A percentile compares a stretch with the other conserved stretches of the same genome.
Conservation (phyloP, 2,329 filamentous ascomycete genomes). For the Penicillium sp. region DNA sequence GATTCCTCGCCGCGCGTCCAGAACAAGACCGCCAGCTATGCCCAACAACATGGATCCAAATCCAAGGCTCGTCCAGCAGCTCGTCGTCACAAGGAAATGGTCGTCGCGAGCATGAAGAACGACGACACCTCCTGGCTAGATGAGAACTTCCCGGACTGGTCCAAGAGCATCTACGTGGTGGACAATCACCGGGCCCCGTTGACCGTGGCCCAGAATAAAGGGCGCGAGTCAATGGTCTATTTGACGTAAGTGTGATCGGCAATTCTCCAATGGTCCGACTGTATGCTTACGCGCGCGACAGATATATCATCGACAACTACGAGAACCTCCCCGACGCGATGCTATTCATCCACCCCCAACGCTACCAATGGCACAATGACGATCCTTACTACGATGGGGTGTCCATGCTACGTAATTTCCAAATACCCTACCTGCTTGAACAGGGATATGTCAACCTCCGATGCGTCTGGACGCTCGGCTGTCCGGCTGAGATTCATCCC, state of each 20-base stretch:
- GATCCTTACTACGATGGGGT: slow-evolving; percentile 49
- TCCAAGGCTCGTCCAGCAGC: slow-evolving; percentile 18
- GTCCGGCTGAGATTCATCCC: slow-evolving; percentile 48
- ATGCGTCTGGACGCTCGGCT: slow-evolving; percentile 50
- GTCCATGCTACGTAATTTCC: slow-evolving; percentile 46
- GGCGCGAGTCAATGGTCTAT: slow-evolving; percentile 43
- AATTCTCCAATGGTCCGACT: background rate
- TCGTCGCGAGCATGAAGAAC: slow-evolving; percentile 37
- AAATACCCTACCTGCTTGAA: slow-evolving; percentile 44
- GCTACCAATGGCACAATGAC: slow-evolving; percentile 48
- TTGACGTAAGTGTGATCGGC: slow-evolving; percentile 36
- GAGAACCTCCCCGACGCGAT: slow-evolving; percentile 38
- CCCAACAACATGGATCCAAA: slow-evolving; percentile 14
- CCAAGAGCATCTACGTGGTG: slow-evolving; percentile 52
- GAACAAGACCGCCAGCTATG: slow-evolving; percentile 16
- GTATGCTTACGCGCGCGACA: slow-evolving; percentile 9
- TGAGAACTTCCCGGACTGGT: slow-evolving; percentile 43
- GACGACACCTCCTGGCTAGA: slow-evolving; percentile 40
- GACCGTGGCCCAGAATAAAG: slow-evolving; percentile 45
- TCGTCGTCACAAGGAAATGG: slow-evolving; percentile 27
- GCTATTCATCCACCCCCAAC: slow-evolving; percentile 38
- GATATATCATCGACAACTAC: slow-evolving; percentile 42
- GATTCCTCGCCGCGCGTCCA: slow-evolving; percentile 11
- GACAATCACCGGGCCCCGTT: slow-evolving; percentile 46
- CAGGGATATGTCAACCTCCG: slow-evolving; percentile 52